phyloP scores from a whole-genome alignment of 2,329 filamentous ascomycete genomes.

The Grosmannia penicillata region DNA sequence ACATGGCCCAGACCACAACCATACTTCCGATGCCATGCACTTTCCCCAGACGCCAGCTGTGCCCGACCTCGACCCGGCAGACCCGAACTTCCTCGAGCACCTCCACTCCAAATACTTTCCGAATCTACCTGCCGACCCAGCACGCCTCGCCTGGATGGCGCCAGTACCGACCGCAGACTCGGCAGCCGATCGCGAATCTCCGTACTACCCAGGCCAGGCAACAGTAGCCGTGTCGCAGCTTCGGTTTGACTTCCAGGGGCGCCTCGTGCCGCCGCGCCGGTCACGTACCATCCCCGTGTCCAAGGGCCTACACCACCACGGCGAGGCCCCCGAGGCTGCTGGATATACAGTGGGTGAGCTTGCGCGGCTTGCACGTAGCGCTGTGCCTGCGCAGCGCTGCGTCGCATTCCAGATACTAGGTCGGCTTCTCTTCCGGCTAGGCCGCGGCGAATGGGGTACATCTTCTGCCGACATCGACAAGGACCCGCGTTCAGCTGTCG shows the following conservation, averaged over 20 bases:
- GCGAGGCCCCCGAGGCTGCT: slow-evolving; percentile 78
- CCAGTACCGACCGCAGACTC: slow-evolving; percentile 51
- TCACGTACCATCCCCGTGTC: slow-evolving; percentile 61
- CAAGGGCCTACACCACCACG: slow-evolving; percentile 84
- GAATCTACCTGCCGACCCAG: slow-evolving; percentile 67
- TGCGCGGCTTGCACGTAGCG: slow-evolving; percentile 63
- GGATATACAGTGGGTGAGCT: slow-evolving; percentile 89
- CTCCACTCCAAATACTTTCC: slow-evolving; percentile 93
- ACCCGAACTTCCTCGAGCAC: slow-evolving; percentile 68
- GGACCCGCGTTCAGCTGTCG: slow-evolving; percentile 28
- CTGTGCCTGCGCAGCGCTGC: slow-evolving; percentile 75
- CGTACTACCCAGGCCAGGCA: slow-evolving; percentile 67
- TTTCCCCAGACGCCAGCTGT: slow-evolving; percentile 40
- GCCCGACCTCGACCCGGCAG: slow-evolving; percentile 68
- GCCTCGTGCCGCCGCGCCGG: slow-evolving; percentile 61
- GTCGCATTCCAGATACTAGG: slow-evolving; percentile 86
- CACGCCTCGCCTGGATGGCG: slow-evolving; percentile 81
- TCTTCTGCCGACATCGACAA: slow-evolving; percentile 22
- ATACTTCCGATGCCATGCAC: slow-evolving; percentile 30
- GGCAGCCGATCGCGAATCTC: slow-evolving; percentile 50
- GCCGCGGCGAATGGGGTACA: slow-evolving; percentile 53
- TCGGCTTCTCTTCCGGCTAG: slow-evolving; percentile 68
- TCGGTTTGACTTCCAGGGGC: slow-evolving; percentile 78
- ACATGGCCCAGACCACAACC: slow-evolving; percentile 14
- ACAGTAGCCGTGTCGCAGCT: slow-evolving; percentile 62